A percentile compares a stretch with the other conserved stretches of the same genome.
phyloP scores from a whole-genome alignment of 495 filamentous ascomycete species.

The Talaromyces thailandensis region DNA sequence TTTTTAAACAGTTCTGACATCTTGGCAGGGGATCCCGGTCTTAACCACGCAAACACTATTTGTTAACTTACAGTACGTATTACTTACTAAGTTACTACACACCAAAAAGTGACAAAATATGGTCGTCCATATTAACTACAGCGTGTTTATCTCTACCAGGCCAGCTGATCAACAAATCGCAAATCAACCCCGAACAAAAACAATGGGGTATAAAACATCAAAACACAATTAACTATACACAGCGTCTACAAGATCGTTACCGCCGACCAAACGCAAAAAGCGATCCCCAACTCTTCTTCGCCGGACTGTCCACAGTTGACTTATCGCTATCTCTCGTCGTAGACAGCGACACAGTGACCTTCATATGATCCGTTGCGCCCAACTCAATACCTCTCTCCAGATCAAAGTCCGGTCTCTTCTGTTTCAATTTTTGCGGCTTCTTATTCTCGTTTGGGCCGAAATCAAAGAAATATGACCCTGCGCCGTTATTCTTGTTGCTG shows the following conservation, averaged over 20 bases:
- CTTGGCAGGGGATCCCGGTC: neutral
- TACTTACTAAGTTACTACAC: too few relatives aligned
- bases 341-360: conserved; percentile 1
- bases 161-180: neutral
- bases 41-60: neutral
- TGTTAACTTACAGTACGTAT: too few relatives aligned
- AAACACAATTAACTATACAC: neutral
- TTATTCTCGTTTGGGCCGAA: neutral
- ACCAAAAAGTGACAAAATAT: neutral
- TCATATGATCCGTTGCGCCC: conserved; percentile 3
- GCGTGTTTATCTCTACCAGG: neutral
- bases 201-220: too few relatives aligned
- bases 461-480: neutral
- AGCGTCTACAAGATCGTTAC: neutral
- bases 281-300: neutral
- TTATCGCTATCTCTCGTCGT: neutral
- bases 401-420: neutral
- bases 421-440: neutral
- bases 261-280: conserved; percentile 3
- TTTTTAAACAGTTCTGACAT: neutral
- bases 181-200: neutral
- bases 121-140: neutral
- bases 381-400: conserved; percentile 3
- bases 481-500: neutral
- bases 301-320: neutral